Evolutionary conservation across 192 early-diverging fungal species (phyloP).

Genomic region (Podila clonocystis): DNA sequence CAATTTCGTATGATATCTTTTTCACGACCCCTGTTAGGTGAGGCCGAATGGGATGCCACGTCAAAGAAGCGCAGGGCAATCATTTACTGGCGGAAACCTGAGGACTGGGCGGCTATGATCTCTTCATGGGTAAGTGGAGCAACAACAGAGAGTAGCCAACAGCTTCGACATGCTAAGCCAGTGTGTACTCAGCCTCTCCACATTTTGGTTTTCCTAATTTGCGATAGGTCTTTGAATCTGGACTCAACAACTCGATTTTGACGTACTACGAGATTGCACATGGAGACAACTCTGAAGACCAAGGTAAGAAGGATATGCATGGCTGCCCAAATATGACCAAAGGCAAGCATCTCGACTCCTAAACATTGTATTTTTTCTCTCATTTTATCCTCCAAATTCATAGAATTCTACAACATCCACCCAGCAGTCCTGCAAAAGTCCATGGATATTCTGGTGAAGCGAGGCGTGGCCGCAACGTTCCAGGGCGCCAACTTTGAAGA

Average conservation of each 20-base stretch:
- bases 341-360: too few species aligned
- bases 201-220: slow-evolving; percentile 11
- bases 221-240: slow-evolving; percentile 69
- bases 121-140: slow-evolving; percentile 76
- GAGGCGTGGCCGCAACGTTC: slow-evolving; percentile 87
- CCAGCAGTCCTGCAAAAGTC: slow-evolving; percentile 74
- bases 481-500: slow-evolving; percentile 70
- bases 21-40: slow-evolving; percentile 44
- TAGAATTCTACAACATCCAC: slow-evolving; percentile 84
- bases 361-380: too few species aligned
- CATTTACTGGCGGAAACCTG: slow-evolving; percentile 89
- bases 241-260: slow-evolving; percentile 82
- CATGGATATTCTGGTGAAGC: slow-evolving; percentile 83
- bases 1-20: not conserved
- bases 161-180: too few species aligned
- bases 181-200: not conserved
- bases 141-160: not conserved
- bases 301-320: slow-evolving; percentile 27
- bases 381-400: too few species aligned
- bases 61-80: slow-evolving; percentile 65
- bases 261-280: slow-evolving; percentile 91
- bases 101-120: slow-evolving; percentile 88
- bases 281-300: slow-evolving; percentile 79
- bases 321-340: too few species aligned
- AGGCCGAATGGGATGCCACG: slow-evolving; percentile 64